phyloP scores from a whole-genome alignment of 208 protist species.

The Wallacemonas sp. region DNA sequence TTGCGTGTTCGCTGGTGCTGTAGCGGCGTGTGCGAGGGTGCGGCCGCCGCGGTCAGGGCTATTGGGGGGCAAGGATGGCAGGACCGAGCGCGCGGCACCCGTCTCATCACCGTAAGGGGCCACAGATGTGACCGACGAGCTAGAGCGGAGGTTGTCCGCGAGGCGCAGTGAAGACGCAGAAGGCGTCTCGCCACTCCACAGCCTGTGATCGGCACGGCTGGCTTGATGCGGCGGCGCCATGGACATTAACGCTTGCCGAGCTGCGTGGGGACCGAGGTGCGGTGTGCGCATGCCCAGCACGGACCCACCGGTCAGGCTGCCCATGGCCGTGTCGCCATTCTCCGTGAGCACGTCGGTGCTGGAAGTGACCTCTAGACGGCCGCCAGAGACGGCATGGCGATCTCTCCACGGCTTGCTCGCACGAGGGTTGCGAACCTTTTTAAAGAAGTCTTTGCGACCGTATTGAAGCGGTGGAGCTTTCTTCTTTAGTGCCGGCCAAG shows the following conservation, averaged over 20 bases:
- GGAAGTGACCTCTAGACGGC: constrained; percentile 66
- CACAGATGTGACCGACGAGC: background rate
- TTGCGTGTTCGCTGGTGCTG: background rate
- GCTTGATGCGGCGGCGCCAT: background rate
- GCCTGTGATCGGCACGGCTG: too few relatives aligned
- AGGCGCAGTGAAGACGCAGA: background rate
- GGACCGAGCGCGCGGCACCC: constrained; percentile 10
- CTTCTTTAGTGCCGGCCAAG: constrained; percentile 31
- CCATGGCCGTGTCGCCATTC: constrained; percentile 25
- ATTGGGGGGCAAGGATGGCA: background rate
- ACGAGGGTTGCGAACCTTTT: constrained; percentile 72
- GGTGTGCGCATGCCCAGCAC: constrained; percentile 67
- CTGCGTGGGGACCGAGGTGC: constrained; percentile 14
- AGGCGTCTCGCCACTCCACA: too few relatives aligned
- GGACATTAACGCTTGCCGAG: background rate
- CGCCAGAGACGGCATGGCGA: constrained; percentile 34
- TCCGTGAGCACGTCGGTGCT: constrained; percentile 38
- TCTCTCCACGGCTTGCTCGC: constrained; percentile 82
- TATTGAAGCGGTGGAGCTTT: constrained; percentile 54
- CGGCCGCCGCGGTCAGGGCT: too few relatives aligned
- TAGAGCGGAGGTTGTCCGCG: background rate
- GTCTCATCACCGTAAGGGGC: constrained; percentile 15
- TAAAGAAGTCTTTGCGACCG: constrained; percentile 62
- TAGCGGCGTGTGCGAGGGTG: background rate
- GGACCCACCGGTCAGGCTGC: constrained; percentile 38